phyloP scores from a whole-genome alignment of 371 early-diverging fungal species.

The Rhizopus sp. region DNA sequence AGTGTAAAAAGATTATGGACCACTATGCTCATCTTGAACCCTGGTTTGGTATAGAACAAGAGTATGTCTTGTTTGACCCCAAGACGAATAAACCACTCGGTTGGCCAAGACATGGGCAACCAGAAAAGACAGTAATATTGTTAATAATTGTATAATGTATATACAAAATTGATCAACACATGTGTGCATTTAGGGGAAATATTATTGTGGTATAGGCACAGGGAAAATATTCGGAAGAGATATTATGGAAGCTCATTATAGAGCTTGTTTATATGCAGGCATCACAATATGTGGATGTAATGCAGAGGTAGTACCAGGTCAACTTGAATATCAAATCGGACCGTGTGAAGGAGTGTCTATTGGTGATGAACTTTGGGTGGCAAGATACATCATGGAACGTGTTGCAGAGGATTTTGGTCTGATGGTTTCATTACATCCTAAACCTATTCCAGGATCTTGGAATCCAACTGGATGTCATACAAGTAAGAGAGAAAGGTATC shows the following conservation, averaged over 20 bases:
- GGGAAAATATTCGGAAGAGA: constrained; percentile 58
- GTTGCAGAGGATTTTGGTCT: constrained; percentile 55
- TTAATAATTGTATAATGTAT: neutral
- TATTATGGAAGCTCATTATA: constrained; percentile 61
- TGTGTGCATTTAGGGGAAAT: constrained; percentile 33
- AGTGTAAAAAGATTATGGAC: constrained; percentile 45
- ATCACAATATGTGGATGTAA: constrained; percentile 48
- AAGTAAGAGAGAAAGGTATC: constrained; percentile 11
- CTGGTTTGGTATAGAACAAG: constrained; percentile 66
- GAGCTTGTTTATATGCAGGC: constrained; percentile 61
- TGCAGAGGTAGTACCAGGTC: constrained; percentile 56
- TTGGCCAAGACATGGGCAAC: constrained; percentile 54
- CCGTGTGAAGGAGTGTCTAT: constrained; percentile 49
- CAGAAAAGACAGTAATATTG: constrained; percentile 43
- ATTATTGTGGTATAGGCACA: constrained; percentile 64
- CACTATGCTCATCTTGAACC: constrained; percentile 44
- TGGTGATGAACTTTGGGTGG: constrained; percentile 55
- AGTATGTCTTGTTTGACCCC: constrained; percentile 56
- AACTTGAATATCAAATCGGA: constrained; percentile 57
- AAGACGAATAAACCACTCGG: constrained; percentile 41
- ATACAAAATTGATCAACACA: neutral
- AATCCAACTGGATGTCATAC: constrained; percentile 53
- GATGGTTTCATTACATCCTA: constrained; percentile 50
- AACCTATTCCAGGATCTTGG: constrained; percentile 55
- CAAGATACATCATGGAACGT: constrained; percentile 49